These are phyloP conservation scores for Phytophthora pluvialis DNA, from an alignment of 352 stramenopile species.

Conservation along the genomic window DNA sequence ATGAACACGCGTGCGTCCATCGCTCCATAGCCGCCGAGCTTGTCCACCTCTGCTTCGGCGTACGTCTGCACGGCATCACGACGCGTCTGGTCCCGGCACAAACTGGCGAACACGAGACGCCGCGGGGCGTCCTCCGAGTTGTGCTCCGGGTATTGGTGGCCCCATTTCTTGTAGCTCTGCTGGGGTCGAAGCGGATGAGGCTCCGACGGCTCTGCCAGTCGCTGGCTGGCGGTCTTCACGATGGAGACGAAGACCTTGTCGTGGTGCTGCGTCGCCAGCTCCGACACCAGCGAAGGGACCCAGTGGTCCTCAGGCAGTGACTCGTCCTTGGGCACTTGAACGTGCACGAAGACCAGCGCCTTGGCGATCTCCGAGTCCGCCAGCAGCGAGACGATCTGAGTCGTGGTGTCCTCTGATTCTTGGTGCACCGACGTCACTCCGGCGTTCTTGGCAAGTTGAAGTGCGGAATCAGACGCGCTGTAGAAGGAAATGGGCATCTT, in stretches of 20 bases:
- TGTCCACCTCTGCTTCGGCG: conserved; percentile 56
- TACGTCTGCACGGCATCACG: conserved; percentile 58
- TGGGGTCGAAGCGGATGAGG: conserved; percentile 61
- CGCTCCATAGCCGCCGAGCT: conserved; percentile 60
- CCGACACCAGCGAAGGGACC: conserved; percentile 48
- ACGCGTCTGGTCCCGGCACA: conserved; percentile 71
- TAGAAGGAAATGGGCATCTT: conserved; percentile 71
- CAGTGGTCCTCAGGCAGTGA: conserved; percentile 38
- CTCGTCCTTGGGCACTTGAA: conserved; percentile 22
- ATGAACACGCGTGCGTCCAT: conserved; percentile 80
- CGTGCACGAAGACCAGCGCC: conserved; percentile 64
- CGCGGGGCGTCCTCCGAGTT: conserved; percentile 11
- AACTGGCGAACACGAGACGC: conserved; percentile 62
- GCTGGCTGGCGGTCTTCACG: conserved; percentile 34
- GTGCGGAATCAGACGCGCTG: conserved; percentile 44
- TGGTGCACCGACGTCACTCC: conserved; percentile 45
- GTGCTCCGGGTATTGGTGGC: conserved; percentile 48
- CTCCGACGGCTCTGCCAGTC: conserved; percentile 5
- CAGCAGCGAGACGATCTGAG: conserved; percentile 42
- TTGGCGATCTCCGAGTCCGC: conserved; percentile 41
- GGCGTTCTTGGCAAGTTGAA: conserved; percentile 37
- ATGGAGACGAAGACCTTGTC: conserved; percentile 55
- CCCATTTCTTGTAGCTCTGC: conserved; percentile 71
- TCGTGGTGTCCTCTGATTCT: conserved; percentile 28
- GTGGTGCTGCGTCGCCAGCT: conserved; percentile 41